Percentiles rank a stretch among this genome's conserved stretches.
These are phyloP conservation scores for Maudiozyma turicensis DNA, from an alignment of 805 yeast genomes.

Conservation along the genomic window DNA sequence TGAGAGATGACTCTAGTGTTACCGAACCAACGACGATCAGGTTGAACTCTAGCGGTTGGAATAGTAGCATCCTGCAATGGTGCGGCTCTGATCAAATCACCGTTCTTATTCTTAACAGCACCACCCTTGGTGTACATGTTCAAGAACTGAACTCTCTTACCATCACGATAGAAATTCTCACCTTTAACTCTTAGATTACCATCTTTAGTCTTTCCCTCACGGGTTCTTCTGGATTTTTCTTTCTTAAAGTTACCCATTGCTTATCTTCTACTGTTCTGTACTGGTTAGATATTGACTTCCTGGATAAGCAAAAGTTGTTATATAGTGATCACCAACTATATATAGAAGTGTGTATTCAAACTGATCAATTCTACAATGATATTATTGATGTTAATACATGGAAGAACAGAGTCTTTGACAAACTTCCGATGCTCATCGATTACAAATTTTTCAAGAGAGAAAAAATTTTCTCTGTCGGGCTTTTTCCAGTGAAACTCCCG, in stretches of 20 bases:
- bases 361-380: no score
- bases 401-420: no score
- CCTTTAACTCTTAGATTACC: conserved; percentile 93
- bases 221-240: conserved; percentile 76
- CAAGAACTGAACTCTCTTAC: conserved; percentile 79
- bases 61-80: conserved; percentile 76
- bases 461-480: no score
- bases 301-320: neutral
- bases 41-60: conserved; percentile 90
- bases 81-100: conserved; percentile 83
- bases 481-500: no score
- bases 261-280: neutral
- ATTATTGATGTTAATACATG: no score
- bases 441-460: neutral
- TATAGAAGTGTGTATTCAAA: neutral
- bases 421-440: neutral
- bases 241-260: conserved; percentile 88
- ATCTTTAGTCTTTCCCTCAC: conserved; percentile 73
- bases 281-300: neutral
- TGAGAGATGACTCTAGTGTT: conserved; percentile 96
- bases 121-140: conserved; percentile 91
- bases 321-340: no score
- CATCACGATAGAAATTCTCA: conserved; percentile 92
- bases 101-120: conserved; percentile 76
- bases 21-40: conserved; percentile 96